Conservation (phyloP, 768 basidiomycete genomes). For the Lactarius trivialis region DNA sequence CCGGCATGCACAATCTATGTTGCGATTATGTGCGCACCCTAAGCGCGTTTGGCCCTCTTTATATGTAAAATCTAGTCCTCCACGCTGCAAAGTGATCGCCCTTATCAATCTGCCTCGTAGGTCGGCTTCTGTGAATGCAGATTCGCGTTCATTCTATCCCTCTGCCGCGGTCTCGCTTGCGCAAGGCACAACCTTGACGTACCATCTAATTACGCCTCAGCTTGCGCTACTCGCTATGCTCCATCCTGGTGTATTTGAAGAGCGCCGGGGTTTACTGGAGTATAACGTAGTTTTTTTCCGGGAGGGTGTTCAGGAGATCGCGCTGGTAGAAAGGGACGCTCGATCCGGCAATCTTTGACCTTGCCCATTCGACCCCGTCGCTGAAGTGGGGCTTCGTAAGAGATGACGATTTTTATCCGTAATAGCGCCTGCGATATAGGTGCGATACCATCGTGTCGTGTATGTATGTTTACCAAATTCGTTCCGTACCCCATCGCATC, state of each 20-base stretch:
- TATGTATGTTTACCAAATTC: constrained; percentile 2
- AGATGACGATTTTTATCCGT: background rate
- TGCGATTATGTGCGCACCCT: constrained; percentile 88
- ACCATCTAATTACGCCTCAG: constrained; percentile 71
- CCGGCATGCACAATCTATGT: constrained; percentile 80
- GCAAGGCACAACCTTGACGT: constrained; percentile 72
- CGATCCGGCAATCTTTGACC: constrained; percentile 23
- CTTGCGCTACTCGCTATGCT: constrained; percentile 67
- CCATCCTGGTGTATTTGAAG: constrained; percentile 66
- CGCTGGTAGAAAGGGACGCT: constrained; percentile 61
- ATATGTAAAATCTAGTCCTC: constrained; percentile 49
- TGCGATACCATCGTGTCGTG: background rate
- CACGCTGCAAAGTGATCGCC: background rate
- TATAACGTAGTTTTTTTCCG: constrained; percentile 85
- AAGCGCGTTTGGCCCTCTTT: constrained; percentile 78
- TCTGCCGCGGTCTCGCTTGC: constrained; percentile 59
- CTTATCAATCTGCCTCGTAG: constrained; percentile 5
- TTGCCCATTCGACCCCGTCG: background rate
- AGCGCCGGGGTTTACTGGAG: constrained; percentile 69
- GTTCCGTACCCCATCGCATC: background rate
- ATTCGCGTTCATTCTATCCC: constrained; percentile 52
- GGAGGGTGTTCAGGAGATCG: constrained; percentile 78
- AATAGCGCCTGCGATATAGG: background rate
- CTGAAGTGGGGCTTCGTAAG: background rate
- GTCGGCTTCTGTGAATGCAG: constrained; percentile 22